Conservation (phyloP, 1,284 basidiomycete species). For the Acaromyces ingoldii region DNA sequence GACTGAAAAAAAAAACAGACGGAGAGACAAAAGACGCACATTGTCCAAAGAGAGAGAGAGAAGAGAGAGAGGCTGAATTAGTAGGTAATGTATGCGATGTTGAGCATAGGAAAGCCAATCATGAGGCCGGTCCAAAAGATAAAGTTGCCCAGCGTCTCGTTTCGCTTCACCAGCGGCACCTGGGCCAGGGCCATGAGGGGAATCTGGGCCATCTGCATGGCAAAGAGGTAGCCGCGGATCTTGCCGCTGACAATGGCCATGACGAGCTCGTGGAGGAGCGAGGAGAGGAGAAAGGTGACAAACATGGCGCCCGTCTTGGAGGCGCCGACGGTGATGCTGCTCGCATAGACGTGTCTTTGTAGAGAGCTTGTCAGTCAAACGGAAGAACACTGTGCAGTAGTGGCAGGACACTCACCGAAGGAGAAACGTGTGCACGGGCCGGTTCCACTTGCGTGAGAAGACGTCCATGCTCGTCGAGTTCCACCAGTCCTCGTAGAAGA, state of each 20-base stretch:
- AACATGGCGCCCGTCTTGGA: constrained; percentile 77
- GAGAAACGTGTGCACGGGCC: constrained; percentile 5
- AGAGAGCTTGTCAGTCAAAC: constrained; percentile 59
- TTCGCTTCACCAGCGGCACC: constrained; percentile 37
- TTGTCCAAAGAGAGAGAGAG: no score
- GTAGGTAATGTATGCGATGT: constrained; percentile 63
- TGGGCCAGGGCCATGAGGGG: constrained; percentile 81
- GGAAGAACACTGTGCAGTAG: neutral
- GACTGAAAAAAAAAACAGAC: no score
- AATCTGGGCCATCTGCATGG: constrained; percentile 73
- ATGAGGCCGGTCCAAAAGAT: constrained; percentile 83
- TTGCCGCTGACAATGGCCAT: constrained; percentile 64
- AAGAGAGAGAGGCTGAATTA: no score
- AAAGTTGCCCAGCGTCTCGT: constrained; percentile 54
- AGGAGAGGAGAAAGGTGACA: constrained; percentile 69
- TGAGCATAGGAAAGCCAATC: constrained; percentile 85
- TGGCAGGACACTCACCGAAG: neutral
- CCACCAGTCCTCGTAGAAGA: constrained; percentile 98
- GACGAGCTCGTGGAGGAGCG: constrained; percentile 78
- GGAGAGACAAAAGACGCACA: no score
- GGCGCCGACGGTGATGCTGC: constrained; percentile 70
- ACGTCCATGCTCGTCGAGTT: constrained; percentile 95
- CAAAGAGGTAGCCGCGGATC: constrained; percentile 49
- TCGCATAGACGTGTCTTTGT: constrained; percentile 83
- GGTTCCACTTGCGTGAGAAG: constrained; percentile 58